These are phyloP conservation scores for Populus ilicifolia DNA, from an alignment of 345 rosid genomes.

Conservation along the genomic window DNA sequence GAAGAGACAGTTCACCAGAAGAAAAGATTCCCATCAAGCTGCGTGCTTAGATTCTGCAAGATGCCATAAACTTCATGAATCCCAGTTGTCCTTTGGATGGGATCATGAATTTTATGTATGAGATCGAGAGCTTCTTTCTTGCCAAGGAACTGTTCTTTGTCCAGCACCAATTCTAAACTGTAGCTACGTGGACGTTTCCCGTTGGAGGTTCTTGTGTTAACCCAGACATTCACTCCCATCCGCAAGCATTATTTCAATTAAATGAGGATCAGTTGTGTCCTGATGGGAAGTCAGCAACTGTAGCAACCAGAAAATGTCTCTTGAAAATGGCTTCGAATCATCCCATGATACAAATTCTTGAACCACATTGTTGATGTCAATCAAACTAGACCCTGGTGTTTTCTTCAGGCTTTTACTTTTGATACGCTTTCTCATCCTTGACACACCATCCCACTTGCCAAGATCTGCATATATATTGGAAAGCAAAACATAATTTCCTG, in stretches of 20 bases:
- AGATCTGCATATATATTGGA: slow-evolving; percentile 55
- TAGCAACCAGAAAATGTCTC: slow-evolving; percentile 34
- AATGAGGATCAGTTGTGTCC: neutral
- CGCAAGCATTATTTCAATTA: slow-evolving; percentile 4
- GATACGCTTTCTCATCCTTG: slow-evolving; percentile 38
- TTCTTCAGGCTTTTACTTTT: slow-evolving; percentile 45
- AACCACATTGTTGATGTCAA: slow-evolving; percentile 50
- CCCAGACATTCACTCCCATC: neutral
- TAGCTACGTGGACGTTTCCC: neutral
- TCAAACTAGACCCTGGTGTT: slow-evolving; percentile 53
- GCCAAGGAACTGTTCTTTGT: too few species aligned
- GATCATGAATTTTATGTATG: too few species aligned
- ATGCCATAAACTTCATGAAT: too few species aligned
- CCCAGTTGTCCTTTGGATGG: too few species aligned
- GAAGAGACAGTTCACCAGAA: too few species aligned
- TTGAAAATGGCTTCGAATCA: slow-evolving; percentile 40
- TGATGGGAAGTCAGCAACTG: slow-evolving; percentile 34
- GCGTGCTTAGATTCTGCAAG: too few species aligned
- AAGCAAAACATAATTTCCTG: slow-evolving; percentile 54
- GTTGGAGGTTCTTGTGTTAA: neutral
- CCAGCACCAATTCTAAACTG: neutral
- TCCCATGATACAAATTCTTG: slow-evolving; percentile 55
- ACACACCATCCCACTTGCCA: slow-evolving; percentile 50
- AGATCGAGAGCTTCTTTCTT: too few species aligned
- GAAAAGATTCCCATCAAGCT: too few species aligned